These are phyloP conservation scores for Aspergillus arachidicola DNA, from an alignment of 2,329 filamentous ascomycete species.

Conservation along the genomic window DNA sequence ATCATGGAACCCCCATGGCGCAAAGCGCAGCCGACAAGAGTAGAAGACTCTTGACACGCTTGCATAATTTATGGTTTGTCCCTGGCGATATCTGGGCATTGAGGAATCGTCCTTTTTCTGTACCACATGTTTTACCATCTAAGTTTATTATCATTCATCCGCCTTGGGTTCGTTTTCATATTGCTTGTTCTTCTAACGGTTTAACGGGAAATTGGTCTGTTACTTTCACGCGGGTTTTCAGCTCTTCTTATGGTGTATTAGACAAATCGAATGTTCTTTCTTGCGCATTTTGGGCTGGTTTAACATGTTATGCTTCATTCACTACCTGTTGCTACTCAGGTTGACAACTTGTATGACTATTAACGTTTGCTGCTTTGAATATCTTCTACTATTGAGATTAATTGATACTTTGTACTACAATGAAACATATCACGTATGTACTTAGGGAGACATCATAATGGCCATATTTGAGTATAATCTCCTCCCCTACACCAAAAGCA, in stretches of 20 bases:
- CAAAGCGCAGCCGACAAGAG: constrained; percentile 77
- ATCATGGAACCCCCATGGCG: constrained; percentile 79
- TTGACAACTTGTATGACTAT: not conserved
- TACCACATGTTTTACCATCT: constrained; percentile 18
- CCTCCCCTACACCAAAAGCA: too few species aligned
- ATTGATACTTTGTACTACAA: not conserved
- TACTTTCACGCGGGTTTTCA: constrained; percentile 14
- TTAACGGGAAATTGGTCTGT: constrained; percentile 22
- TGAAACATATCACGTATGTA: not conserved
- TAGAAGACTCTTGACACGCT: constrained; percentile 31
- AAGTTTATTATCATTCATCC: constrained; percentile 12
- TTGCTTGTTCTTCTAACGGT: constrained; percentile 13
- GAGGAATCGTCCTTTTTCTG: constrained; percentile 9
- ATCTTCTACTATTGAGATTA: not conserved
- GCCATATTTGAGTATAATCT: not conserved
- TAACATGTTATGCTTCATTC: not conserved
- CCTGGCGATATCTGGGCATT: constrained; percentile 9
- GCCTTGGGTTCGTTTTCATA: constrained; percentile 9
- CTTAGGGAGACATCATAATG: too few species aligned
- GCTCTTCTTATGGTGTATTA: constrained; percentile 31
- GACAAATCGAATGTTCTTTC: constrained; percentile 25
- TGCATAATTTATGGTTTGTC: constrained; percentile 11
- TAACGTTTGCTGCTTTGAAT: not conserved
- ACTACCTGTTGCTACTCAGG: not conserved
- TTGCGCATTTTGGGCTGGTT: not conserved